Base-by-base conservation (phyloP, 768 basidiomycete species). In the Rhizopogon vulgaris region DNA sequence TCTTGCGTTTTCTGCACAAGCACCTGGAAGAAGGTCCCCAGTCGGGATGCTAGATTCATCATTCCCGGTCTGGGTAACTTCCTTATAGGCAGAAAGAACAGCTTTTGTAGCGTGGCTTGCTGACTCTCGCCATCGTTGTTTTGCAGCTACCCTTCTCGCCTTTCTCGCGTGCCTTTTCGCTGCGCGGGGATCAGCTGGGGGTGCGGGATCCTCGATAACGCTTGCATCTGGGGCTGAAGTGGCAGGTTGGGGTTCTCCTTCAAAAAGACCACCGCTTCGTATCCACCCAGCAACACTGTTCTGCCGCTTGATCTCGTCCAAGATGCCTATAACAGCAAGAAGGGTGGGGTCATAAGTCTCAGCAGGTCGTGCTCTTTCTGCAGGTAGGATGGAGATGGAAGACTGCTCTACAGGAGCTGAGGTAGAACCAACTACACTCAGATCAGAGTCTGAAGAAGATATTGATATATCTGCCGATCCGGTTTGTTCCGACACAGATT, bases 241-340 rank as follows among this genome's bases (percentile, higher is more conserved):
- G 15, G 22, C 17, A 25, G 41, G 49, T 32, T 10, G 53, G 6
- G 9, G 30, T 39, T 52, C 38, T 53, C 61, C 24, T 37, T 36
- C 7, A 34, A 8, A 62, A 11, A 85, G 65, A 0, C 83, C 83
- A 1, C 84, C 84, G 27, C 61, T 58, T 15, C 76, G 73, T 51
- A 87, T 73, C 87, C 87, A 89, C 17, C 74, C 79, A 0, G 85
- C 80, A 22, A 89, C 77, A 56, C 84, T 88, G 51, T 68, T 72
- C 66, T 88, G 79, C 43, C 58, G 48, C 63, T 81, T 84, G 12
- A 83, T 56, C 12, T 68, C 71, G 42, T 87, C 83, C 22, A 90
- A 66, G 12, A 89, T 70, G 7, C 87, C 87, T 12, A 88, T 69
- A 10, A 87, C 76, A 0, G 83, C 85, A 1, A 90, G 73, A 17